Percentiles rank a stretch among this genome's conserved stretches.
These are phyloP conservation scores for Colletotrichum tropicale DNA, from an alignment of 2,329 filamentous ascomycete species.

Conservation along the genomic window DNA sequence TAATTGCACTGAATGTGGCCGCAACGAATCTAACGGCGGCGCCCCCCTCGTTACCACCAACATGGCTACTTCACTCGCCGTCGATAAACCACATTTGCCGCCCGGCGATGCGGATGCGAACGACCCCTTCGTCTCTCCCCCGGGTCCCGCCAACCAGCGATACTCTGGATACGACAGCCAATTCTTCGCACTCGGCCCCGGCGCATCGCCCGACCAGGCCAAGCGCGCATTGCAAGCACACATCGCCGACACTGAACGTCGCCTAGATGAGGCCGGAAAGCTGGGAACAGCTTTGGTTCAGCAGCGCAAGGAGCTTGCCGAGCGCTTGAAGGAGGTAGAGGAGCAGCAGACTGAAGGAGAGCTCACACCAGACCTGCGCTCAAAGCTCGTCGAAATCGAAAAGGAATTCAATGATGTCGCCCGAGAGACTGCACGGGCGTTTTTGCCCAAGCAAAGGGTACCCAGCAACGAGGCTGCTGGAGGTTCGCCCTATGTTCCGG, in stretches of 20 bases:
- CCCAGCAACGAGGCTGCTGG: constrained; percentile 68
- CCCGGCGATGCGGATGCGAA: constrained; percentile 40
- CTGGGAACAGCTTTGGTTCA: constrained; percentile 86
- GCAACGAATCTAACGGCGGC: constrained; percentile 14
- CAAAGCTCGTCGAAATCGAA: constrained; percentile 85
- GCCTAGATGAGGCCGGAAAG: constrained; percentile 89
- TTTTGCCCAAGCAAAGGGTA: constrained; percentile 83
- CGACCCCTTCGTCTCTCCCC: constrained; percentile 64
- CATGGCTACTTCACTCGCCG: constrained; percentile 49
- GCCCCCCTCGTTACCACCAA: constrained; percentile 23
- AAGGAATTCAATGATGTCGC: constrained; percentile 95
- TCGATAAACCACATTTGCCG: constrained; percentile 45
- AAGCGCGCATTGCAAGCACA: constrained; percentile 91
- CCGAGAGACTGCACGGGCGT: constrained; percentile 85
- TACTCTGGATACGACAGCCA: constrained; percentile 86
- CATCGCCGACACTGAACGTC: constrained; percentile 87
- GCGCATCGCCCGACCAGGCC: constrained; percentile 81
- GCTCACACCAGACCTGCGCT: constrained; percentile 80
- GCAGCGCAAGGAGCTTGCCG: constrained; percentile 82
- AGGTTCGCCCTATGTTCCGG: constrained; percentile 58
- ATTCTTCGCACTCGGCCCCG: constrained; percentile 77
- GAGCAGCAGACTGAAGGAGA: constrained; percentile 77
- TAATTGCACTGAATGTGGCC: constrained; percentile 18
- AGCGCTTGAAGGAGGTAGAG: constrained; percentile 85
- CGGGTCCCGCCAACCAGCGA: constrained; percentile 62